A percentile compares a stretch with the other conserved stretches of the same genome.
Evolutionary conservation across 345 rosid species (phyloP).

Genomic region (Murraya paniculata): DNA sequence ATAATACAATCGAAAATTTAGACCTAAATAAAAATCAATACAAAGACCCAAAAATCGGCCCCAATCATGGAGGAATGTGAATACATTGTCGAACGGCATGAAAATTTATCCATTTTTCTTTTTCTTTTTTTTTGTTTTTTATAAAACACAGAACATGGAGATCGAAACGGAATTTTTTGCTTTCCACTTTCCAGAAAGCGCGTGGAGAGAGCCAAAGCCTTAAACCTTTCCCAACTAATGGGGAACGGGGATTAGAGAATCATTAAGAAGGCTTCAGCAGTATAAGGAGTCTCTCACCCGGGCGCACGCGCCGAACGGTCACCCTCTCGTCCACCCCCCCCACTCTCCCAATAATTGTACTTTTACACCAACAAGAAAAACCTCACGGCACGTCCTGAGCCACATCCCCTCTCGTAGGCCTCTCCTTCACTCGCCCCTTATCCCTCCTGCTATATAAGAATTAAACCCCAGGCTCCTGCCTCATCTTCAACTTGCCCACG

Average conservation of each 20-base stretch:
- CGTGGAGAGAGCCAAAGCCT: neutral
- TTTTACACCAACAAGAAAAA: neutral
- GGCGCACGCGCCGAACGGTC: neutral
- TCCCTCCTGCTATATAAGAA: conserved; percentile 26
- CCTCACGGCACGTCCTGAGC: conserved; percentile 13
- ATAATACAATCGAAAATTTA: too few relatives aligned
- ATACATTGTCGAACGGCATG: too few relatives aligned
- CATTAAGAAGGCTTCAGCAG: neutral
- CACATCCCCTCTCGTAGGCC: neutral
- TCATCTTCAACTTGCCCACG: neutral
- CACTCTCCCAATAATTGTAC: conserved; percentile 15
- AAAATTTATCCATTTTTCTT: too few relatives aligned
- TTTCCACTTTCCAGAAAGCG: neutral
- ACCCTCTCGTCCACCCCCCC: neutral
- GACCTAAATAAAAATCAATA: too few relatives aligned
- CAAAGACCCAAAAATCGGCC: too few relatives aligned
- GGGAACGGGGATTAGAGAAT: conserved; percentile 4
- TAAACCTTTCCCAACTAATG: neutral
- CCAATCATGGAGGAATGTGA: too few relatives aligned
- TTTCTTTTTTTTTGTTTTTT: too few relatives aligned
- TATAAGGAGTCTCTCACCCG: neutral
- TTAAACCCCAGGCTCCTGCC: conserved; percentile 5
- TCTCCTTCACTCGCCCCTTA: conserved; percentile 38
- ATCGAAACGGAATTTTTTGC: neutral
- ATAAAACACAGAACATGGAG: too few relatives aligned